Evolutionary conservation across 2,329 filamentous ascomycete genomes (phyloP), one percentile per base, ranked within the genome.

Genomic region (Chlorencoelia australis): DNA sequence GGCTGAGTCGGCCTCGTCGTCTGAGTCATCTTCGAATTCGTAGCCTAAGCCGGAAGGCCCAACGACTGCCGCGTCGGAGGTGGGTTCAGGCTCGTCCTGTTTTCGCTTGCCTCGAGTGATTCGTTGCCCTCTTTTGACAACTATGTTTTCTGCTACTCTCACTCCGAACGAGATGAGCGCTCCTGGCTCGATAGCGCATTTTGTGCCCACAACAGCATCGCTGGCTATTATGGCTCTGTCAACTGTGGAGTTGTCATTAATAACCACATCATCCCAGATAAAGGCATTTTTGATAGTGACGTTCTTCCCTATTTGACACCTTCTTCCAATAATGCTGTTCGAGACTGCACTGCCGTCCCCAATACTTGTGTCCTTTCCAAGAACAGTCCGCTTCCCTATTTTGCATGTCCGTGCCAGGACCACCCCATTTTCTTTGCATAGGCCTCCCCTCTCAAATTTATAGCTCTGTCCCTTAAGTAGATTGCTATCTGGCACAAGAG

Each of bases 401-500:
- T 75, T 67, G 44, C 80, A 80, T n/a, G 80, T 80, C 33, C 79
- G 71, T 9, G 81, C 79, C 16, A 93, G 61, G 20, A 77, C 72
- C 2, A 93, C 85, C 9, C 79, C 78, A 38, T 82, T 73, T 59
- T 95, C 88, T 45, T 83, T 75, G 53, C 87, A 88, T 14, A 86
- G 69, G 24, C 76, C 77, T 18, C 81, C 73, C 41, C 75, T 76
- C 40, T 74, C 69, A 37, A 80, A 68, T 45, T 75, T 73, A 59
- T 91, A 95, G 1, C 75, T 77, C 49, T 94, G 84, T 27, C 75
- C 80, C 1, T 75, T 72, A 2, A 91, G 64, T 15, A 95, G 63
- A 53, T 96, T 95, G 55, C 79, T 88, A 55, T 95, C 88, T 2
- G 89, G 89, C 39, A 85, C 82, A 27, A 95, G 70, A 1, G 91